Base-by-base conservation (phyloP, 306 rosid genomes). In the Pyrus betulifolia region DNA sequence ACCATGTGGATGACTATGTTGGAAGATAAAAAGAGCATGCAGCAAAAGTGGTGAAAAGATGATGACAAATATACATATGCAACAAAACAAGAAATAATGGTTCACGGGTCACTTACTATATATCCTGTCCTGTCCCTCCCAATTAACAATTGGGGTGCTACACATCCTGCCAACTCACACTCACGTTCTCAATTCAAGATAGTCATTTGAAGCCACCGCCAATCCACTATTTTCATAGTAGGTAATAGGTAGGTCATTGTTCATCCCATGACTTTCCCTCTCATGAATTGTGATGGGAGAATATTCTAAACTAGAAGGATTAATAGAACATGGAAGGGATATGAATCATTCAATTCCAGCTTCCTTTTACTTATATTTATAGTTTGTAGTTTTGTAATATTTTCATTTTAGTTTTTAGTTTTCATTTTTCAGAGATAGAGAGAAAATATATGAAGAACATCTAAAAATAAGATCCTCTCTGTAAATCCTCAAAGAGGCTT, bases 41-140 rank as follows among this genome's bases (percentile, higher is more conserved):
- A 74, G 22, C 45, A 69, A 54, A 58, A 44, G 75, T 46, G 82
- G 31, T 75, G 81, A 62, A 64, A 72, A 84, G 83, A 92, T 79
- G 59, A 86, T 76, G 93, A 84, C 97, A 87, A 90, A 88, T 54
- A 31, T 25, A 25, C 0, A 52, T 40, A 58, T 58, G 76, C 66
- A 69, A 71, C 80, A 66, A 44, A 44, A 44, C 46, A 44, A 42
- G 3, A 44, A 1, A 44, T n/a, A 45, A 70, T 38, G 76, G 84
- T 87, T 92, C 96, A 92, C 97, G 96, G 93, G 97, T 82, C 79
- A 74, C 84, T 77, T 45, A 71, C 85, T 81, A 54, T 85, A 44
- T 11, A 44, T 44, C 57, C 81, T 35, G 63, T 64, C 44, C 38
- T 15, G 57, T 51, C 58, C 58, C n/a, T 14, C 19, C 57, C 77